Conservation (phyloP, 2,329 filamentous ascomycete species). For the Shiraia bambusicola region DNA sequence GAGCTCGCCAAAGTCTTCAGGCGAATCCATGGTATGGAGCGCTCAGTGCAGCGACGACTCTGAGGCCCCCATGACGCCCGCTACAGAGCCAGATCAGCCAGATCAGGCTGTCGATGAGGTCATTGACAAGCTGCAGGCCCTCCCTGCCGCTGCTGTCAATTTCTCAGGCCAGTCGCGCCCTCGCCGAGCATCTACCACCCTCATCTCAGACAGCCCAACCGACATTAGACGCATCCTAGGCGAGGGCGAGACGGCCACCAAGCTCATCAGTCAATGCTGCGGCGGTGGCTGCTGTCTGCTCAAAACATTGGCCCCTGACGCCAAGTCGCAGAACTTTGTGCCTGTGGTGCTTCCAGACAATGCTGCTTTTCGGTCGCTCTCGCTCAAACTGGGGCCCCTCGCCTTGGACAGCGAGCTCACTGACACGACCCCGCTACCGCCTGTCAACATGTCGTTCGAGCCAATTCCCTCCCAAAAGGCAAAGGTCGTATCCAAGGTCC, state of each 20-base stretch:
- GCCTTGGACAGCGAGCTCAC: constrained; percentile 70
- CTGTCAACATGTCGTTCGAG: constrained; percentile 71
- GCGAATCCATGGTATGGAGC: constrained; percentile 45
- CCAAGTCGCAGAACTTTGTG: constrained; percentile 45
- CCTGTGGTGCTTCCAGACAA: constrained; percentile 70
- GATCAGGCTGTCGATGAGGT: constrained; percentile 46
- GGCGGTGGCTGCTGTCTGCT: constrained; percentile 66
- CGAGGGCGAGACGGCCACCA: constrained; percentile 56
- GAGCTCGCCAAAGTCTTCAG: constrained; percentile 44
- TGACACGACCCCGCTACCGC: constrained; percentile 69
- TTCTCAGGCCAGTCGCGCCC: constrained; percentile 40
- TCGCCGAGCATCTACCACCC: constrained; percentile 68
- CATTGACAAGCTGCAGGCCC: constrained; percentile 44
- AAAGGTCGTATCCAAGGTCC: constrained; percentile 46
- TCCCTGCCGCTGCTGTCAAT: constrained; percentile 40
- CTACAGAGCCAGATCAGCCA: constrained; percentile 47
- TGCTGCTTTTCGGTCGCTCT: constrained; percentile 76
- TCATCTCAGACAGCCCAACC: constrained; percentile 61
- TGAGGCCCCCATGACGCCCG: constrained; percentile 47
- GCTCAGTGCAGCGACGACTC: constrained; percentile 47
- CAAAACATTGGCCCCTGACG: constrained; percentile 55
- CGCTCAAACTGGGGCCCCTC: constrained; percentile 74
- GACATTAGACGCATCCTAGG: constrained; percentile 62
- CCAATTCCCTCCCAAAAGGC: constrained; percentile 52
- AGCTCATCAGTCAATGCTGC: constrained; percentile 64